Conservation (phyloP, 371 early-diverging fungal species). For the Actinomucor elegans region DNA sequence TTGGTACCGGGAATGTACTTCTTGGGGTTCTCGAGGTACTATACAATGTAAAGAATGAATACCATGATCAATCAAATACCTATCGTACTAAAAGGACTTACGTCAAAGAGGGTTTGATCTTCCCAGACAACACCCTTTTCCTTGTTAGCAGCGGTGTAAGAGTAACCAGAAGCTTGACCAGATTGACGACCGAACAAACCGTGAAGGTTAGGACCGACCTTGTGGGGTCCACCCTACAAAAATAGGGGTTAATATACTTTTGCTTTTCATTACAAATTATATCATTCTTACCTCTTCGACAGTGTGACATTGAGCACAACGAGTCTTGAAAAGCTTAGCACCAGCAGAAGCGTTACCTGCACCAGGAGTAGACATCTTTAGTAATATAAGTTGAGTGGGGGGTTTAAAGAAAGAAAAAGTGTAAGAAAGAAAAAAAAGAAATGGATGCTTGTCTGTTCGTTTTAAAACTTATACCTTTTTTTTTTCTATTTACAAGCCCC, state of each 20-base stretch:
- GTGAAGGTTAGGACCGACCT: constrained; percentile 96
- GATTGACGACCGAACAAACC: constrained; percentile 91
- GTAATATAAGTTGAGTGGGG: constrained; percentile 24
- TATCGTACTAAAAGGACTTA: too few species aligned
- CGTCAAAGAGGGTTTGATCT: constrained; percentile 82
- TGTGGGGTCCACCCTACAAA: constrained; percentile 81
- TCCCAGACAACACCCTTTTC: constrained; percentile 86
- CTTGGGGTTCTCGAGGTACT: constrained; percentile 96
- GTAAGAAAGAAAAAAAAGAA: constrained; percentile 11
- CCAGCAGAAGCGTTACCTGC: constrained; percentile 65
- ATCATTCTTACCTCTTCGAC: constrained; percentile 69
- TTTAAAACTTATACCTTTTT: constrained; percentile 10
- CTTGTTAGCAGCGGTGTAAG: constrained; percentile 94
- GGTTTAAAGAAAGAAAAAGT: constrained; percentile 14
- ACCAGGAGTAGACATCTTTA: constrained; percentile 26
- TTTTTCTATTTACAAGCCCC: constrained; percentile 17
- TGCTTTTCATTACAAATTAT: neutral
- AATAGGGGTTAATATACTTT: neutral
- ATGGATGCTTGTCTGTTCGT: neutral
- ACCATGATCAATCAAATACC: neutral
- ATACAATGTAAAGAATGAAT: neutral
- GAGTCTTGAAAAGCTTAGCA: constrained; percentile 98
- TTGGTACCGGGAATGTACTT: constrained; percentile 96
- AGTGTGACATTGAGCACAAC: constrained; percentile 98
- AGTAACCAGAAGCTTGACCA: constrained; percentile 85